Evolutionary conservation across 2,329 filamentous ascomycete species (phyloP).

Genomic region (Alternaria longipes): DNA sequence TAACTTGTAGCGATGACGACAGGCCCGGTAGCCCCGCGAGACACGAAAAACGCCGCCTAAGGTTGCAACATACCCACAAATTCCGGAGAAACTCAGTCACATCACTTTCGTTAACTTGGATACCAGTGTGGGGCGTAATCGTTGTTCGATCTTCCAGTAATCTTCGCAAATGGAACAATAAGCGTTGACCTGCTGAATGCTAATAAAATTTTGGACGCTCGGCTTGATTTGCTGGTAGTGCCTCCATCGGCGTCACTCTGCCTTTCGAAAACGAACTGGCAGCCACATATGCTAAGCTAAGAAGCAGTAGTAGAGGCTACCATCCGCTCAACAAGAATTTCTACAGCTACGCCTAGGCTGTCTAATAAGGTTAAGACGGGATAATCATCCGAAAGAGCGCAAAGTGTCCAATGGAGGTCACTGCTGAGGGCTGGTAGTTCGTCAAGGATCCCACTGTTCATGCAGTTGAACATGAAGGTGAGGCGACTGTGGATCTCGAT

Average conservation of each 20-base stretch:
- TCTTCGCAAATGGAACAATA: not conserved
- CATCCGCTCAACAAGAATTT: conserved; percentile 9
- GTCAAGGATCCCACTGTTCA: not conserved
- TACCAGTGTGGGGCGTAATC: not conserved
- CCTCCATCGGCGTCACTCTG: not conserved
- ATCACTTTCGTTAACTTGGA: not conserved
- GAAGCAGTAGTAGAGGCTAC: not conserved
- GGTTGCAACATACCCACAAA: not conserved
- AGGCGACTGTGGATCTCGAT: conserved; percentile 7
- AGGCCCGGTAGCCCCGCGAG: not conserved
- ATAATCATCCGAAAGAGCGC: conserved; percentile 1
- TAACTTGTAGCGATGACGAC: not conserved
- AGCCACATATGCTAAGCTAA: not conserved
- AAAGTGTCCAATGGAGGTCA: conserved; percentile 11
- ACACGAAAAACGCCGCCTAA: not conserved
- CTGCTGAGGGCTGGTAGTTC: not conserved
- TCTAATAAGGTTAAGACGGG: not conserved
- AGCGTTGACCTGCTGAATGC: not conserved
- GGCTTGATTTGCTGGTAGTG: not conserved
- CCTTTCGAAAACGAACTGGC: not conserved
- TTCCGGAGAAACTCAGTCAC: not conserved
- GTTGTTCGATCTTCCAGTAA: not conserved
- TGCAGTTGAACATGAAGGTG: conserved; percentile 6
- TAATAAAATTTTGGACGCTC: not conserved
- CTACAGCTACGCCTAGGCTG: conserved; percentile 7